phyloP scores from a whole-genome alignment of 805 yeast species.

The Vanderwaltozyma verrucispora region DNA sequence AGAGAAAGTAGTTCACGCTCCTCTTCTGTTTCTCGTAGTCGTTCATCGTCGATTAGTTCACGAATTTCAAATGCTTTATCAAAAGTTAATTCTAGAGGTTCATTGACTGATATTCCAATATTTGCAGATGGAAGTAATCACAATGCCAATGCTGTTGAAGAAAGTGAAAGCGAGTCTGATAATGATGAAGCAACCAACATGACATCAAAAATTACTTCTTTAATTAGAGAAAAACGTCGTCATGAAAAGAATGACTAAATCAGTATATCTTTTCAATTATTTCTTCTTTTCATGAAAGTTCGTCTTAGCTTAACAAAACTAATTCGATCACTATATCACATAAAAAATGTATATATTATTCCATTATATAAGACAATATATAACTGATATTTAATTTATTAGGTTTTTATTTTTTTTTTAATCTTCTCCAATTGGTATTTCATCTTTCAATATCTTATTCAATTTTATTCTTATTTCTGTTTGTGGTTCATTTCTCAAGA shows the following conservation, averaged over 20 bases:
- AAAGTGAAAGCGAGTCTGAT: conserved; percentile 1
- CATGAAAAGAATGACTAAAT: conserved; percentile 1
- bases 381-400: not conserved
- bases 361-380: not conserved
- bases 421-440: conserved; percentile 96
- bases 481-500: conserved; percentile 65
- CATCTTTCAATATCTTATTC: conserved; percentile 71
- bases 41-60: conserved; percentile 22
- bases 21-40: conserved; percentile 12
- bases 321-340: not conserved
- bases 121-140: conserved; percentile 26
- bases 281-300: no score
- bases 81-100: conserved; percentile 49
- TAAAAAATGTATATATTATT: no score
- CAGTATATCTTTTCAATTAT: no score
- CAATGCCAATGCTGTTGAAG: conserved; percentile 1
- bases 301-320: not conserved
- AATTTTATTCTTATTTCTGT: conserved; percentile 75
- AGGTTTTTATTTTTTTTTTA: conserved; percentile 17
- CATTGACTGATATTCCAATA: conserved; percentile 55
- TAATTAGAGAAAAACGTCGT: conserved; percentile 21
- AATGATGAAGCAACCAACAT: conserved; percentile 8
- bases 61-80: conserved; percentile 48
- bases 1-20: conserved; percentile 9
- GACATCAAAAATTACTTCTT: conserved; percentile 16